Conservation (phyloP, 768 basidiomycete species). For the Crepidotus variabilis region DNA sequence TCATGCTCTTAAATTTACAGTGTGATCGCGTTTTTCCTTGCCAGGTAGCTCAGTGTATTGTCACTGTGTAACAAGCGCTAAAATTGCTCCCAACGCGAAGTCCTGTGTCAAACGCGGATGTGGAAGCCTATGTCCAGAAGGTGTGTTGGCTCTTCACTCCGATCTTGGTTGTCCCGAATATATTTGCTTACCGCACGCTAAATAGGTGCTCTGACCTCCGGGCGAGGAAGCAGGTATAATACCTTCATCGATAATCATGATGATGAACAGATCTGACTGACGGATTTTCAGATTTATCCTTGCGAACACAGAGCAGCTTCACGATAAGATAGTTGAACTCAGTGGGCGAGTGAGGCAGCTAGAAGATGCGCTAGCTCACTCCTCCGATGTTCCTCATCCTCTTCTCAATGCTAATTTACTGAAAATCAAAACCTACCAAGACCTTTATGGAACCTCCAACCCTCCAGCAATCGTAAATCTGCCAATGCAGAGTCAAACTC, state of each 20-base stretch:
- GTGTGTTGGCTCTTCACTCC: conserved; percentile 23
- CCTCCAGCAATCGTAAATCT: conserved; percentile 7
- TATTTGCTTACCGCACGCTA: no score
- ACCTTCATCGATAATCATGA: conserved; percentile 11
- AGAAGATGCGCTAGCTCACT: conserved; percentile 49
- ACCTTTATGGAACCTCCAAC: conserved; percentile 41
- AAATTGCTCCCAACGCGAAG: conserved; percentile 24
- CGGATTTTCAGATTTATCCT: conserved; percentile 51
- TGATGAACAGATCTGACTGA: conserved; percentile 7
- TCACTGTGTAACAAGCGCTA: background rate
- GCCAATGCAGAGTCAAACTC: conserved; percentile 1
- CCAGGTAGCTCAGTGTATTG: conserved; percentile 32
- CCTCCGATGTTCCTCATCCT: conserved; percentile 44
- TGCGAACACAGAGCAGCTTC: conserved; percentile 63
- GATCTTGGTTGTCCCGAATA: conserved; percentile 7
- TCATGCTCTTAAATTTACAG: conserved; percentile 22
- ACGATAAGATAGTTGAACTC: conserved; percentile 58
- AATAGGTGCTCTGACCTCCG: conserved; percentile 56
- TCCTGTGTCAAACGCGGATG: conserved; percentile 67
- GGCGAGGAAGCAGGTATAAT: conserved; percentile 61
- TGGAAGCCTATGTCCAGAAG: conserved; percentile 59
- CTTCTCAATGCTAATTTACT: conserved; percentile 56
- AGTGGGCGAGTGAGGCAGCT: conserved; percentile 62
- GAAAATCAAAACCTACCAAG: conserved; percentile 64
- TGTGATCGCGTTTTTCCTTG: conserved; percentile 67